Percentiles rank a stretch among this genome's conserved stretches.
Evolutionary conservation across 495 filamentous ascomycete genomes (phyloP).

Genomic region (Chaetomidium leptoderma): DNA sequence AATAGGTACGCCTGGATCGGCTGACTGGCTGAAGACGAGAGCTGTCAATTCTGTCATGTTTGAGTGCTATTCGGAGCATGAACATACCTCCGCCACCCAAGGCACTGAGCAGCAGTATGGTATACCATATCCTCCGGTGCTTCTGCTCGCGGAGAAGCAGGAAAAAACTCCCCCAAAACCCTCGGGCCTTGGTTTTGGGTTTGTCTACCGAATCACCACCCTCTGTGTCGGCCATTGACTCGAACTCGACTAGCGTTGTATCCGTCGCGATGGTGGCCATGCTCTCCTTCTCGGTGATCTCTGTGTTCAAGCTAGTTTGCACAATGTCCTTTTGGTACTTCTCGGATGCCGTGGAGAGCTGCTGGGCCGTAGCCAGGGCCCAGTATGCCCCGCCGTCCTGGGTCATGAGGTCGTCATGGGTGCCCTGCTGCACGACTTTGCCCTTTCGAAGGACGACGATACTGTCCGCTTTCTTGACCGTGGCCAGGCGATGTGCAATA

Average conservation of each 20-base stretch:
- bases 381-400: constrained; percentile 55
- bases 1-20: constrained; percentile 51
- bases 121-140: constrained; percentile 45
- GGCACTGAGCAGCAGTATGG: constrained; percentile 43
- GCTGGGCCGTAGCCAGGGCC: constrained; percentile 50
- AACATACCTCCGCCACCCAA: constrained; percentile 50
- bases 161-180: constrained; percentile 44
- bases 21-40: constrained; percentile 31
- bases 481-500: constrained; percentile 59
- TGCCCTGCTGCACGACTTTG: constrained; percentile 64
- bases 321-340: constrained; percentile 19
- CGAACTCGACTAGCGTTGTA: constrained; percentile 8
- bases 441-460: constrained; percentile 57
- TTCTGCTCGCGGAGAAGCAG: constrained; percentile 48
- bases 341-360: constrained; percentile 33
- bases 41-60: too few species aligned
- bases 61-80: constrained; percentile 15
- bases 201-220: constrained; percentile 8
- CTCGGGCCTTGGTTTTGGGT: constrained; percentile 27
- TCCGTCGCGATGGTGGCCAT: constrained; percentile 37
- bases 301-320: constrained; percentile 13
- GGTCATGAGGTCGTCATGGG: constrained; percentile 60
- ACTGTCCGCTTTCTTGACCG: constrained; percentile 61
- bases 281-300: constrained; percentile 39
- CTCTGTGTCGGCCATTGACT: constrained; percentile 13